Base-by-base conservation (phyloP, 225 moss, liverwort and hornwort genomes). In the Straminergon stramineum region DNA sequence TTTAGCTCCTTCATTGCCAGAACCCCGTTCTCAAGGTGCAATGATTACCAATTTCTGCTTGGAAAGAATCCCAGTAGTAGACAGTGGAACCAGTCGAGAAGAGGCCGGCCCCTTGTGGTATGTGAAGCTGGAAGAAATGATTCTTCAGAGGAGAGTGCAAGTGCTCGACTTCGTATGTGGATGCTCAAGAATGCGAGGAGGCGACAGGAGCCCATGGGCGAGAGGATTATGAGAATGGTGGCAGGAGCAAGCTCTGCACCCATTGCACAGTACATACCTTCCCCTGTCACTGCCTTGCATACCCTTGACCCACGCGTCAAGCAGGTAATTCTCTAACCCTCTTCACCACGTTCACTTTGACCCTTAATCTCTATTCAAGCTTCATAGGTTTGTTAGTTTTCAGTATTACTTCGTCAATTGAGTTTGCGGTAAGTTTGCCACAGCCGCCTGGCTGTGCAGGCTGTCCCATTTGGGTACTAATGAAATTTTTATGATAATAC, bases 281-380 rank as follows among this genome's bases (percentile, higher is more conserved):
- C 96, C 56, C 97, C 99, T 80, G 87, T 92, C n/a, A 99, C 97
- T 87, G 86, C 85, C 71, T 82, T 99, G 93, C 99, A 99, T 75
- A 91, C 93, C 67, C 95, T 99, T n/a, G 97, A 99, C 88, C 97
- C 99, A 65, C 99, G 97, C 67, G 97, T 99, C 30, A 99, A 99
- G 91, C 99, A 97, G 94, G 99, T 97, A 22, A 39, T 81, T 41
- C 75, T 81, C 45, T 45, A 82, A 64, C 55, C 75, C n/a, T 51
- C 74, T 74, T 81, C 82, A 70, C 82, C 13, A 35, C 65, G 23
- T 69, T 57, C 30, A 39, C 62, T 37, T 83, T 52, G 79, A 39
- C 23, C 32, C 81, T 75, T 32, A 27, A 75, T 67, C 43, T 89
- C 71, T 87, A 63, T 52, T 82, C 55, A 67, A 78, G 82, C 13